Percentiles rank a stretch among this genome's conserved stretches.
These are phyloP conservation scores for Morella rubra DNA, from an alignment of 306 rosid species.

Conservation along the genomic window DNA sequence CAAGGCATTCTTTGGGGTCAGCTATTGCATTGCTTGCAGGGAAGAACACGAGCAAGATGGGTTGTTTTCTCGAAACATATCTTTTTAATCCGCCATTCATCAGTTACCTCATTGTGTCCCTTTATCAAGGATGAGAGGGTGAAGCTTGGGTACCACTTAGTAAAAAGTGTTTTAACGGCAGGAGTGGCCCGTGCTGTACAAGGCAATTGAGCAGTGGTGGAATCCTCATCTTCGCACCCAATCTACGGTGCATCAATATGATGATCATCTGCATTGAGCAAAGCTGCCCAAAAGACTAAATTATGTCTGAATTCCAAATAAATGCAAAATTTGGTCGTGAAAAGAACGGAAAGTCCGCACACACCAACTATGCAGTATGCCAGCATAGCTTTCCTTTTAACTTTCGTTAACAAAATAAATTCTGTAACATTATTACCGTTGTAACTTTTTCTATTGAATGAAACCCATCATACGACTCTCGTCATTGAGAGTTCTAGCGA, in stretches of 20 bases:
- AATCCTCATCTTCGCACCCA: conserved; percentile 8
- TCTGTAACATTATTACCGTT: no score
- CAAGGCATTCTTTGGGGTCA: conserved; percentile 40
- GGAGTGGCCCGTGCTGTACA: conserved; percentile 1
- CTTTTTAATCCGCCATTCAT: conserved; percentile 39
- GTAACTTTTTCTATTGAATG: no score
- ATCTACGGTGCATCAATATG: not conserved
- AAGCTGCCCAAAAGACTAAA: not conserved
- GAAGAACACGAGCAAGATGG: conserved; percentile 28
- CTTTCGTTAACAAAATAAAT: no score
- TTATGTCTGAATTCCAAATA: no score
- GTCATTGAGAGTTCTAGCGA: no score
- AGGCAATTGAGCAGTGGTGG: conserved; percentile 37
- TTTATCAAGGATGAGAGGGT: not conserved
- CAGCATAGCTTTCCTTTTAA: no score
- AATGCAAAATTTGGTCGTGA: no score
- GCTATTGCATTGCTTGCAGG: conserved; percentile 34
- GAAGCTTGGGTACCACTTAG: conserved; percentile 18
- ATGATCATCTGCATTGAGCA: not conserved
- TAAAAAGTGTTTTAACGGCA: conserved; percentile 12
- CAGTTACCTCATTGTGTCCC: conserved; percentile 30
- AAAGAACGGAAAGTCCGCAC: no score
- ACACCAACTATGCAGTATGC: no score
- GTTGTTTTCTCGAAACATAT: conserved; percentile 20
- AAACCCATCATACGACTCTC: no score